These are phyloP conservation scores for Heteromeles arbutifolia DNA, from an alignment of 306 rosid genomes.

Conservation along the genomic window DNA sequence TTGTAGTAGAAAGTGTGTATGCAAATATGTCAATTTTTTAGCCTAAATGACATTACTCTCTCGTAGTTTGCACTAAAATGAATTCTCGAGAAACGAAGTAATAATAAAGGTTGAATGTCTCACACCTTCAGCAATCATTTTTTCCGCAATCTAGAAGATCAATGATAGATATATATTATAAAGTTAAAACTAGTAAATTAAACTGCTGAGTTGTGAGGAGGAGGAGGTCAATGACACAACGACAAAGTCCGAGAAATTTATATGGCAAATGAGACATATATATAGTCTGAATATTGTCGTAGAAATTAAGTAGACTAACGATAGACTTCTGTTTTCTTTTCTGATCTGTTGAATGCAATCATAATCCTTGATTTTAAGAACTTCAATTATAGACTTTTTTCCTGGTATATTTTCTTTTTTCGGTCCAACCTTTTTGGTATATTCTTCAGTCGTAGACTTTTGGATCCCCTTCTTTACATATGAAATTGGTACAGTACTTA, in stretches of 20 bases:
- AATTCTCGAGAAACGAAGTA: neutral
- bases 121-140: neutral
- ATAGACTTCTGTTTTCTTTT: neutral
- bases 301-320: neutral
- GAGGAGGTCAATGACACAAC: neutral
- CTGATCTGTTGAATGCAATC: neutral
- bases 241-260: neutral
- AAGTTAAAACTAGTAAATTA: neutral
- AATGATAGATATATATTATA: too few relatives aligned
- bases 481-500: conserved; percentile 14
- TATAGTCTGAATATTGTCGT: neutral
- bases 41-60: too few relatives aligned
- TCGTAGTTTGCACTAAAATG: too few relatives aligned
- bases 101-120: neutral
- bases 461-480: neutral
- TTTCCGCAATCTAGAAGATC: neutral
- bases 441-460: neutral
- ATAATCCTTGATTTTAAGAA: too few relatives aligned
- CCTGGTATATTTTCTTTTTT: neutral
- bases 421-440: neutral
- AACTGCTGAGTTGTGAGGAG: too few relatives aligned
- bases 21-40: too few relatives aligned
- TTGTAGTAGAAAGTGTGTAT: neutral
- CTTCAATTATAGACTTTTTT: neutral
- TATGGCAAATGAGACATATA: neutral